Evolutionary conservation across 2,329 filamentous ascomycete genomes (phyloP), one percentile per base, ranked within the genome.

Genomic region (Podosphaera xanthii): DNA sequence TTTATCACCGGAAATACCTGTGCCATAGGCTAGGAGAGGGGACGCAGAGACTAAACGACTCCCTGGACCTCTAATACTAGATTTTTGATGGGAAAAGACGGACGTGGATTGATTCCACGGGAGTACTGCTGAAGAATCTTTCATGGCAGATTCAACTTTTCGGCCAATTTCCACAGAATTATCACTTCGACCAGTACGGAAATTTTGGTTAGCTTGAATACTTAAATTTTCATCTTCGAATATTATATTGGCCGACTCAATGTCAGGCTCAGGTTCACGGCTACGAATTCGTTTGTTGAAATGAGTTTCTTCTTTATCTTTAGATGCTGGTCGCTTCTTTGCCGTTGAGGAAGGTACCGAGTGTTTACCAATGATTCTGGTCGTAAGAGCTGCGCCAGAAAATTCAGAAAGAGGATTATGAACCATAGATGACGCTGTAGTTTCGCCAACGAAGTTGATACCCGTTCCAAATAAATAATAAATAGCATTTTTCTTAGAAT

Each of bases 121-220:
- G 75, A 86, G 81, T 75, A 86, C 80, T n/a, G 76, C 72, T 3
- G 77, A 79, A 33, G 79, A 79, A 60, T 94, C 85, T 3, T 80
- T 79, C 58, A 92, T 76, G 6, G 79, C 77, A 0, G 79, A 76
- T 0, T 75, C 78, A 0, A 79, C 84, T 49, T 86, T 80, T 70
- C 87, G 80, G 30, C 83, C 86, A 33, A 87, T 70, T 69, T 94
- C 88, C 30, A 84, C 77, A 62, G 60, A 59, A 1, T 61, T 61
- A n/a, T 53, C 58, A 34, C 52, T 31, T 22, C 46, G 5, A 36
- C 56, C 14, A 54, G 50, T 48, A 57, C 38, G 35, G 7, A 58
- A n/a, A 70, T 70, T 5, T 72, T 64, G 40, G 4, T 44, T 14
- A 12, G 40, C 40, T 44, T 7, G 40, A 44, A 44, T 44, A 14